A percentile compares a stretch with the other conserved stretches of the same genome.
phyloP scores from a whole-genome alignment of 2,329 filamentous ascomycete species.

The Decorospora gaudefroyi region DNA sequence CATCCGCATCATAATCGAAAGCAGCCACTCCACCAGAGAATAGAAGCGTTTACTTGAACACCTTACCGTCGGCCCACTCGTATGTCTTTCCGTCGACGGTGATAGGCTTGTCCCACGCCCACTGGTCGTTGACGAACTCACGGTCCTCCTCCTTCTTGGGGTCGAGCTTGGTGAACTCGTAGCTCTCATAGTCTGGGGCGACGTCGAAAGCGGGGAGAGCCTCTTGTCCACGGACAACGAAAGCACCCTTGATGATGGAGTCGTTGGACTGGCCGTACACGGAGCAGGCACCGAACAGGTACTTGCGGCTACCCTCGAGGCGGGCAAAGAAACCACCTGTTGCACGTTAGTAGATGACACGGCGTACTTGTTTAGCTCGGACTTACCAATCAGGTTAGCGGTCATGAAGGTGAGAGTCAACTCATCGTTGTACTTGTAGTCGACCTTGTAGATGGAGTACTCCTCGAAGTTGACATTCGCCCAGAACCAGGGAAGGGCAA shows the following conservation, averaged over 20 bases:
- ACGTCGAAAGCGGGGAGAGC: constrained; percentile 87
- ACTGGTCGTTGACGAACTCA: constrained; percentile 82
- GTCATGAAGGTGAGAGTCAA: constrained; percentile 98
- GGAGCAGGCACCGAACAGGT: constrained; percentile 86
- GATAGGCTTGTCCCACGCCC: constrained; percentile 89
- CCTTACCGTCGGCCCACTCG: constrained; percentile 88
- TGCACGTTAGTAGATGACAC: constrained; percentile 19
- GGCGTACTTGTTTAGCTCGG: background rate
- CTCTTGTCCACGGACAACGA: constrained; percentile 92
- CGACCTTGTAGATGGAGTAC: constrained; percentile 91
- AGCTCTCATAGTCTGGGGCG: constrained; percentile 96
- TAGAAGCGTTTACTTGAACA: constrained; percentile 83
- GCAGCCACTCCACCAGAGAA: constrained; percentile 16
- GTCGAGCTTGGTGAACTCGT: constrained; percentile 96
- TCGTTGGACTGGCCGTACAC: constrained; percentile 90
- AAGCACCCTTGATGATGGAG: constrained; percentile 90
- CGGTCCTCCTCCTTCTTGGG: constrained; percentile 80
- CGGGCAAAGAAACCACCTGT: constrained; percentile 89
- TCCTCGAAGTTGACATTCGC: constrained; percentile 91
- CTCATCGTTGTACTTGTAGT: constrained; percentile 99
- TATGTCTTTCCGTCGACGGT: constrained; percentile 84
- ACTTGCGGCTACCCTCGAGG: constrained; percentile 97
- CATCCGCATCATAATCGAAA: constrained; percentile 42
- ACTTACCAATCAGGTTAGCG: constrained; percentile 85
- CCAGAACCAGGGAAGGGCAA: constrained; percentile 97